Base-by-base conservation (phyloP, 2,329 filamentous ascomycete genomes). In the Calonectria leucothoes region DNA sequence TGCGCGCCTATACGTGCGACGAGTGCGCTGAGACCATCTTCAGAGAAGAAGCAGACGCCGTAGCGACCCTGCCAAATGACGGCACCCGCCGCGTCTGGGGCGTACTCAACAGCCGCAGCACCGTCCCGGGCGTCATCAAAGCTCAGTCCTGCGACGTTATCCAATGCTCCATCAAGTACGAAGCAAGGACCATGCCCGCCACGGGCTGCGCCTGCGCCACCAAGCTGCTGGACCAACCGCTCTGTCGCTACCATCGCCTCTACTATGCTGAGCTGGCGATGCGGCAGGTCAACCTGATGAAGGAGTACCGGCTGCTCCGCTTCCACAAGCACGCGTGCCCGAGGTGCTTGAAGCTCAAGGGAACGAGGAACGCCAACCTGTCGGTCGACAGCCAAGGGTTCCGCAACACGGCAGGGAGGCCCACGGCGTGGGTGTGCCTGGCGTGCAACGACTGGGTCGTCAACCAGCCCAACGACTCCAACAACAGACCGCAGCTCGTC, bases 171-270 rank as follows among this genome's bases (percentile, higher is more conserved):
- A 52, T 76, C 33, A 52, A 72, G 31, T 78, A 75, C 45, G 39
- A 42, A n/a, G 69, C 37, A 7, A 35, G 51, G 10, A 51, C 65
- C 25, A 70, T 76, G 51, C 76, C 79, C 4, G 48, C 82, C 2
- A 86, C 85, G 12, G 86, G 86, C 1, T 87, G 86, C 74, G 37
- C 75, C 6, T 87, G 86, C 75, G 82, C 75, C 5, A 59, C 72
- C 35, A 87, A 86, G 71, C 66, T 87, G 2, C 63, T 85, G 20
- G 75, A 67, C 15, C 76, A 78, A 5, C 75, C 75, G 4, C 76
- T 87, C 6, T 87, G 86, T 78, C 75, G 52, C 35, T 75, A 78
- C 23, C 86, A 87, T 73, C 82, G 86, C 0, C 66, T 82, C 8
- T 65, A 78, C 35, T 81, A 82, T 69, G 74, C 81, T 35, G 49